Conservation (phyloP, 2,329 filamentous ascomycete genomes). For the Colletotrichum magnum region DNA sequence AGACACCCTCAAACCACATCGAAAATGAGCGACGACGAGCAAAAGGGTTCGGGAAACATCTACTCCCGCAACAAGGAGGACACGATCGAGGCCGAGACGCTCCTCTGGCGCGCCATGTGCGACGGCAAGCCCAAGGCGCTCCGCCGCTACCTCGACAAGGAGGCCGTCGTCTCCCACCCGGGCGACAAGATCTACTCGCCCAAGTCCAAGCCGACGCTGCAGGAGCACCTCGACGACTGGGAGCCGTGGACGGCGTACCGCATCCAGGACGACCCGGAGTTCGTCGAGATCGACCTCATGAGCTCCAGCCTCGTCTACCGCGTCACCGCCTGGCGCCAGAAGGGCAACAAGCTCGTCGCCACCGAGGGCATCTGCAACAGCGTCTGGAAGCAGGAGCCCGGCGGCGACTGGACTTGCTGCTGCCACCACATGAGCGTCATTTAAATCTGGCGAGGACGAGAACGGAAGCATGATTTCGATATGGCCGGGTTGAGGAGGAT, state of each 20-base stretch:
- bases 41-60: constrained; percentile 43
- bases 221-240: constrained; percentile 51
- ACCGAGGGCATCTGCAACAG: constrained; percentile 53
- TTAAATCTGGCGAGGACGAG: neutral
- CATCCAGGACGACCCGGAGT: constrained; percentile 52
- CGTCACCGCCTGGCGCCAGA: constrained; percentile 51
- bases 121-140: constrained; percentile 49
- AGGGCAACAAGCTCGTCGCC: constrained; percentile 47
- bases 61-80: constrained; percentile 53
- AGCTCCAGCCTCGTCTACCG: constrained; percentile 49
- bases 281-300: constrained; percentile 56
- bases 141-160: constrained; percentile 52
- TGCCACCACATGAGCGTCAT: constrained; percentile 50
- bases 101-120: constrained; percentile 53
- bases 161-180: constrained; percentile 51
- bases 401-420: constrained; percentile 53
- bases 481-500: neutral
- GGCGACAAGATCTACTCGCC: constrained; percentile 49
- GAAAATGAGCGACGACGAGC: constrained; percentile 35
- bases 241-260: constrained; percentile 54
- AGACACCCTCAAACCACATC: neutral
- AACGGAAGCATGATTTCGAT: accelerated
- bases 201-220: constrained; percentile 49
- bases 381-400: constrained; percentile 51
- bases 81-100: constrained; percentile 51